phyloP scores from a whole-genome alignment of 73 alveolate genomes.

The Tetrahymena thermophila region DNA sequence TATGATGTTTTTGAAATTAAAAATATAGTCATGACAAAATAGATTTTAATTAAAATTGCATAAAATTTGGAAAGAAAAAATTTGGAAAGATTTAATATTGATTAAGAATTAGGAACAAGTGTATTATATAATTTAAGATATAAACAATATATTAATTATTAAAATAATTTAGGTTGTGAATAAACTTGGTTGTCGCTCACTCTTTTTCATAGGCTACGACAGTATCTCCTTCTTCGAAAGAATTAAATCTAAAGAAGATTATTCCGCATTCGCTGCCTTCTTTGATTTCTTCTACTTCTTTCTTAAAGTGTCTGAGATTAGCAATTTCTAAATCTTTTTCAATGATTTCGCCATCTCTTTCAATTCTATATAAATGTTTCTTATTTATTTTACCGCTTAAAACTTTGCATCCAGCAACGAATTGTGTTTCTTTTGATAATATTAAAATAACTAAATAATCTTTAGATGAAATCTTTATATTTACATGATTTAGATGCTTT shows the following conservation, averaged over 20 bases:
- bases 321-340: conserved; percentile 47
- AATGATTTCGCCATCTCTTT: conserved; percentile 55
- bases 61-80: too few species aligned
- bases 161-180: not conserved
- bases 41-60: too few species aligned
- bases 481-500: conserved; percentile 6
- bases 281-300: conserved; percentile 55
- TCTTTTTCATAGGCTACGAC: not conserved
- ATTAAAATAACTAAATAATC: not conserved
- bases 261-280: conserved; percentile 80
- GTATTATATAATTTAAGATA: not conserved
- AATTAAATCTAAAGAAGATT: not conserved
- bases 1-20: too few species aligned
- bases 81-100: too few species aligned
- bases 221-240: not conserved
- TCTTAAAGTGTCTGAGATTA: conserved; percentile 50
- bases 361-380: conserved; percentile 41
- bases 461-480: not conserved
- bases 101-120: too few species aligned
- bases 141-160: not conserved
- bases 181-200: not conserved
- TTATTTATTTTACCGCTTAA: conserved; percentile 49
- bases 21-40: too few species aligned
- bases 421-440: conserved; percentile 1
- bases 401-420: conserved; percentile 62